Conservation (phyloP, 257 asterid genomes). For the Knoxia roxburghii region DNA sequence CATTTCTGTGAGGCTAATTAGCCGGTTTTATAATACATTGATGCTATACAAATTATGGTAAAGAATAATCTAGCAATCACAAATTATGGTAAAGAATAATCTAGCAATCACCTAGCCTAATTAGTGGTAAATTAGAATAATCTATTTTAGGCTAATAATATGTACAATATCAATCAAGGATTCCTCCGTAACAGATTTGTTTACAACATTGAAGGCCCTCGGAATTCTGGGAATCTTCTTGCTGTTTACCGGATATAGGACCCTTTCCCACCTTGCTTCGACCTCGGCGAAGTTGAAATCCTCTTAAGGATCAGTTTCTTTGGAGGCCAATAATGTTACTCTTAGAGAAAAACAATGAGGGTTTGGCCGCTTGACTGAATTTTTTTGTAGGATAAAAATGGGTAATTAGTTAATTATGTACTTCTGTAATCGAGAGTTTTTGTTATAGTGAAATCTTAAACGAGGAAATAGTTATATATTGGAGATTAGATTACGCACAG, state of each 20-base stretch:
- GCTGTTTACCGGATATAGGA: slow-evolving; percentile 82
- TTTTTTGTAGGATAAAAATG: slow-evolving; percentile 27
- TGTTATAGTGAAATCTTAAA: background rate
- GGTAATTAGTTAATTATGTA: slow-evolving; percentile 16
- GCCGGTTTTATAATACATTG: too few species aligned
- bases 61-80: too few species aligned
- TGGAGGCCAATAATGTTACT: slow-evolving; percentile 8
- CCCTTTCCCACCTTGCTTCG: slow-evolving; percentile 86
- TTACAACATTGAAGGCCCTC: slow-evolving; percentile 82
- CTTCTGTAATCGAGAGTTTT: slow-evolving; percentile 23
- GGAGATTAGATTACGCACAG: background rate
- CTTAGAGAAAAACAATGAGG: slow-evolving; percentile 11
- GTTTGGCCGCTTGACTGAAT: slow-evolving; percentile 18
- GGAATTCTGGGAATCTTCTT: slow-evolving; percentile 80
- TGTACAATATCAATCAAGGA: too few species aligned
- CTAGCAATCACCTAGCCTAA: too few species aligned
- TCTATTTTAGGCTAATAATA: too few species aligned
- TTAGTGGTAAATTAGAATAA: too few species aligned
- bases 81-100: too few species aligned
- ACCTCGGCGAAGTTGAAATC: slow-evolving; percentile 80
- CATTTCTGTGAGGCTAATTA: too few species aligned
- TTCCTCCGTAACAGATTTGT: too few species aligned
- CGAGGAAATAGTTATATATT: background rate
- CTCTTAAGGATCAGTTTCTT: slow-evolving; percentile 31
- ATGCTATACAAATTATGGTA: too few species aligned